phyloP scores from a whole-genome alignment of 495 filamentous ascomycete species.

The Diplogelasinospora grovesii region DNA sequence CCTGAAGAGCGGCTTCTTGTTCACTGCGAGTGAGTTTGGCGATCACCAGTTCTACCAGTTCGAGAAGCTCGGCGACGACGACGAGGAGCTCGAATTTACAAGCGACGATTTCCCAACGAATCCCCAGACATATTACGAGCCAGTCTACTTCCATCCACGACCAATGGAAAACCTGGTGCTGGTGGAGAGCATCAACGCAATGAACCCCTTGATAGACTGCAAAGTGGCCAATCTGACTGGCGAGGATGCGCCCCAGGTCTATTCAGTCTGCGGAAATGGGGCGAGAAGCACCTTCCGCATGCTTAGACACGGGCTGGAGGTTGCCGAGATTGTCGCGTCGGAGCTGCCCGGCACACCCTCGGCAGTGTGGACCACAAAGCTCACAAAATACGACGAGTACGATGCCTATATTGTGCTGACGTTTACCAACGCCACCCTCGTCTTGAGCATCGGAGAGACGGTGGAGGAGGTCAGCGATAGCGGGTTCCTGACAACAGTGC shows the following conservation, averaged over 20 bases:
- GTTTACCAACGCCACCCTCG: constrained; percentile 65
- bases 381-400: constrained; percentile 73
- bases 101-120: constrained; percentile 80
- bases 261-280: constrained; percentile 80
- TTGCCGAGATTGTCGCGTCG: constrained; percentile 89
- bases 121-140: constrained; percentile 56
- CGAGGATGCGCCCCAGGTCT: constrained; percentile 95
- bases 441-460: constrained; percentile 90
- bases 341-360: constrained; percentile 79
- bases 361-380: constrained; percentile 91
- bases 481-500: constrained; percentile 77
- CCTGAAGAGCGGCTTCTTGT: constrained; percentile 92
- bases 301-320: constrained; percentile 85
- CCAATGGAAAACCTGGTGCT: constrained; percentile 73
- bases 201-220: constrained; percentile 87
- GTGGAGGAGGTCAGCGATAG: constrained; percentile 93
- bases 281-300: constrained; percentile 85
- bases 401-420: constrained; percentile 72
- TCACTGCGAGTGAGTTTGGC: constrained; percentile 84
- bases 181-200: constrained; percentile 76
- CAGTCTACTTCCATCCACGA: constrained; percentile 79
- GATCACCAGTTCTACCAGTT: constrained; percentile 97
- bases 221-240: constrained; percentile 79
- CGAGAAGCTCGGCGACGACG: constrained; percentile 94
- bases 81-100: constrained; percentile 75